Evolutionary conservation across 768 basidiomycete species (phyloP), one percentile per base, ranked within the genome.

Genomic region (Guyanaporus albipodus): DNA sequence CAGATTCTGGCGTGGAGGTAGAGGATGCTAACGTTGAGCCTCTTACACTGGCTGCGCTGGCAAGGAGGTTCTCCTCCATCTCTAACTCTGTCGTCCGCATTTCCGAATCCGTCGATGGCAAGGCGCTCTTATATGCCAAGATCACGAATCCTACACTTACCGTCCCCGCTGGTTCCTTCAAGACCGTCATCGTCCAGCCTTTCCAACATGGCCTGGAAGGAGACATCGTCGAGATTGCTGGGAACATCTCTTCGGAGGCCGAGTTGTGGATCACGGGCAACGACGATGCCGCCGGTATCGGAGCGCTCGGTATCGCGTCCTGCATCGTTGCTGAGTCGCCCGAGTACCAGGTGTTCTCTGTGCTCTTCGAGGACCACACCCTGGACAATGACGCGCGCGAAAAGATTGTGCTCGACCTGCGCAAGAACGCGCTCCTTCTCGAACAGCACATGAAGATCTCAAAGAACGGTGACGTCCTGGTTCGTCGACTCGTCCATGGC

Each of bases 251-350:
- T 19, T 52, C 53, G 2, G 63, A 62, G 21, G 54, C 58, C 2
- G 63, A 64, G 19, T 17, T 64, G 3, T 64, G 63, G 63, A 54
- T 64, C 41, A 60, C 53, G 2, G 61, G 61, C 5, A 66, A 64
- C 26, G 63, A 64, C 29, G 55, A 66, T 23, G 56, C 63, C 2
- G 61, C 50, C 38, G 63, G 63, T 23, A 64, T 65, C 14, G 63
- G 61, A 10, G 63, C 63, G 15, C 54, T 64, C 12, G 63, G 63
- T 22, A 27, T 65, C 18, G 58, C 61, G 3, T 60, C 64, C 0
- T 64, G 63, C 40, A 41, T 64, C 6, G 55, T 62, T 4, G 61
- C 63, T 8, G 63, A 64, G 19, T 64, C 61, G 4, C 60, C 61
- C 11, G 63, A 63, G 27, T 65, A 60, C 37, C 55, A 52, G 24